phyloP scores from a whole-genome alignment of 495 filamentous ascomycete species.

The Patellaria atrata region DNA sequence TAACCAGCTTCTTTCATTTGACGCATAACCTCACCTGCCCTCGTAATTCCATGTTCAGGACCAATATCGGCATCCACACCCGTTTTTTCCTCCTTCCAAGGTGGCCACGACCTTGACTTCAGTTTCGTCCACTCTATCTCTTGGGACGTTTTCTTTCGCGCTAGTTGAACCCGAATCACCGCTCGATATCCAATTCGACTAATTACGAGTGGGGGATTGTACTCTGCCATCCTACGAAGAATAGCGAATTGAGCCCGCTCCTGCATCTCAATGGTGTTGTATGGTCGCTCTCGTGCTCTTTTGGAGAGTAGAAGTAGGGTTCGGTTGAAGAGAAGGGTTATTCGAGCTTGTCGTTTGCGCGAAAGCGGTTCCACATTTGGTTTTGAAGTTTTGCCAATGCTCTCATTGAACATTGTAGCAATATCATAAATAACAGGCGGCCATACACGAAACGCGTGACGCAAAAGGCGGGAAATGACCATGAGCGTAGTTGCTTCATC shows the following conservation, averaged over 20 bases:
- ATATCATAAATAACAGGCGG: too few relatives aligned
- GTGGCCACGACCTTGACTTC: constrained; percentile 54
- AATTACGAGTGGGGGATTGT: constrained; percentile 41
- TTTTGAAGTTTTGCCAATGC: too few relatives aligned
- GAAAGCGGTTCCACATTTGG: too few relatives aligned
- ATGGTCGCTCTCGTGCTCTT: constrained; percentile 35
- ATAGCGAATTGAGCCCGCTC: constrained; percentile 51
- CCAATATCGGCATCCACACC: constrained; percentile 43
- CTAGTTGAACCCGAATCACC: constrained; percentile 43
- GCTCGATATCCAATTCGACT: constrained; percentile 49
- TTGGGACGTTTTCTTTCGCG: constrained; percentile 43
- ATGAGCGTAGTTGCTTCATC: constrained; percentile 27
- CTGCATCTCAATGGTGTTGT: constrained; percentile 33
- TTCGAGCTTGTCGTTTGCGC: constrained; percentile 4
- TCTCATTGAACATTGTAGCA: too few relatives aligned
- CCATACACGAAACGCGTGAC: constrained; percentile 43
- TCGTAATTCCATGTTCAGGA: constrained; percentile 41
- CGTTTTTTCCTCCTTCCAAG: constrained; percentile 50
- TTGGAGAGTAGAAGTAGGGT: constrained; percentile 42
- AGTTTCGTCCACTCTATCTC: constrained; percentile 45
- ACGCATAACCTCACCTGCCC: constrained; percentile 39
- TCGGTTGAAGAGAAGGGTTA: constrained; percentile 34
- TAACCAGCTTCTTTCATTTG: constrained; percentile 56
- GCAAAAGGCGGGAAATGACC: constrained; percentile 39
- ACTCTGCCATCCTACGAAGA: constrained; percentile 44